Base-by-base conservation (phyloP, 345 rosid genomes). In the Pugionium cornutum region DNA sequence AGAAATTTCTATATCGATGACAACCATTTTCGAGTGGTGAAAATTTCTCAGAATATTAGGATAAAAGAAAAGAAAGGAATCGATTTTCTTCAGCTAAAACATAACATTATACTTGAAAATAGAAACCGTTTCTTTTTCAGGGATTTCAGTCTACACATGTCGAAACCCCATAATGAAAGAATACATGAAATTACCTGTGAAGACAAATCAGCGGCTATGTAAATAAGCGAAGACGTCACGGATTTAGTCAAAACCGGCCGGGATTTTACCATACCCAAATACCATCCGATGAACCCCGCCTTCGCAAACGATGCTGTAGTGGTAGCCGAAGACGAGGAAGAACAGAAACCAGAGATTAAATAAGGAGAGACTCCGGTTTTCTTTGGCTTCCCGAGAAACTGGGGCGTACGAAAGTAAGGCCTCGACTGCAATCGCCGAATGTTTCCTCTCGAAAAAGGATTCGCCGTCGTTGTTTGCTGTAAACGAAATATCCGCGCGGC, bases 161-260 rank as follows among this genome's bases (percentile, higher is more conserved):
- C 18, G 18, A 18, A 18, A 18, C 18, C 18, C 18, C 18, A 18
- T 18, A 18, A 18, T 18, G 18, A 18, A 18, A 18, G 18, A 18
- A 18, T 18, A 18, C 18, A 18, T 18, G 18, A 18, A 18, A 18
- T 39, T 58, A 87, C 98, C 98, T 92, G 98, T 73, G 98, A 84
- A 8, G 98, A 86, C 67, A 88, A 73, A 71, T 88, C 97, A 6
- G 98, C 94, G 26, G 97, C 96, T 1, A 71, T 70, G 70, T 89
- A 92, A 59, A 88, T 84, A 53, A 85, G 73, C 2, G 90, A 74
- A 26, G 77, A 75, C 0, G 96, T 86, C 57, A 78, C 59, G 53
- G 94, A 83, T 78, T 92, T 92, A 2, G 97, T 88, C 25, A 88
- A 45, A 76, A 92, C 69, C 6, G 98, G 97, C 33, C 94, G 64